These are phyloP conservation scores for Kluyveromyces lactis DNA, from an alignment of 805 yeast genomes.

Conservation along the genomic window DNA sequence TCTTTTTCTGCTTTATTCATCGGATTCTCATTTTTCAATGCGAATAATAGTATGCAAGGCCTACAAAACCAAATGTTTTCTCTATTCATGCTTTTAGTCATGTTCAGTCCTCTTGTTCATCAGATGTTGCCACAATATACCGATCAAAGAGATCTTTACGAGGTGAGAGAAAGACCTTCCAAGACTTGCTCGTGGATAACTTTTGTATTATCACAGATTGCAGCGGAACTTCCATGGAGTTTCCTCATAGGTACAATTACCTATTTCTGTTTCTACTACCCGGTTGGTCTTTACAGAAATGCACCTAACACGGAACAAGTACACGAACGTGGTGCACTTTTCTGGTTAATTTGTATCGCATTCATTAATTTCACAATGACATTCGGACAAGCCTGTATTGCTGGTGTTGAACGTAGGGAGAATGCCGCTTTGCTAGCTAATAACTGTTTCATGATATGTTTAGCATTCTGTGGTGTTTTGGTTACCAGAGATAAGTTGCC, in stretches of 20 bases:
- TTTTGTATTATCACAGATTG: slow-evolving; percentile 29
- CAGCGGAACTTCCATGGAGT: slow-evolving; percentile 32
- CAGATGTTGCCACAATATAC: slow-evolving; percentile 33
- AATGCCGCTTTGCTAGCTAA: slow-evolving; percentile 18
- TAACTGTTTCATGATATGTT: slow-evolving; percentile 26
- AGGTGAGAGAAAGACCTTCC: slow-evolving; percentile 34
- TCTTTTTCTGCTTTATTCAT: slow-evolving; percentile 39
- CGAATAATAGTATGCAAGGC: slow-evolving; percentile 37
- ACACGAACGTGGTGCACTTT: slow-evolving; percentile 46
- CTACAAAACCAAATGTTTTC: slow-evolving; percentile 32
- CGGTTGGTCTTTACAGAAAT: slow-evolving; percentile 26
- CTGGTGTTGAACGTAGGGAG: slow-evolving; percentile 14
- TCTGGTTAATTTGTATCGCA: slow-evolving; percentile 33
- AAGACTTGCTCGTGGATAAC: slow-evolving; percentile 35
- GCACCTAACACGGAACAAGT: slow-evolving; percentile 31
- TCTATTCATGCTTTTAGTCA: slow-evolving; percentile 31
- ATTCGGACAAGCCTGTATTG: slow-evolving; percentile 28
- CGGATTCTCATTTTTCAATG: slow-evolving; percentile 50
- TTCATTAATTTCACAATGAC: slow-evolving; percentile 41
- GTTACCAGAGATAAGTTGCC: slow-evolving; percentile 33
- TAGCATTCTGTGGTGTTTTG: slow-evolving; percentile 33
- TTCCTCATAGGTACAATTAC: slow-evolving; percentile 23
- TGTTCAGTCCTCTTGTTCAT: slow-evolving; percentile 34
- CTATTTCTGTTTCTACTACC: slow-evolving; percentile 35
- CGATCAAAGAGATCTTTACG: slow-evolving; percentile 32